A percentile compares a stretch with the other conserved stretches of the same genome.
phyloP scores from a whole-genome alignment of 2,329 filamentous ascomycete genomes.

The Alternaria novae-zelandiae region DNA sequence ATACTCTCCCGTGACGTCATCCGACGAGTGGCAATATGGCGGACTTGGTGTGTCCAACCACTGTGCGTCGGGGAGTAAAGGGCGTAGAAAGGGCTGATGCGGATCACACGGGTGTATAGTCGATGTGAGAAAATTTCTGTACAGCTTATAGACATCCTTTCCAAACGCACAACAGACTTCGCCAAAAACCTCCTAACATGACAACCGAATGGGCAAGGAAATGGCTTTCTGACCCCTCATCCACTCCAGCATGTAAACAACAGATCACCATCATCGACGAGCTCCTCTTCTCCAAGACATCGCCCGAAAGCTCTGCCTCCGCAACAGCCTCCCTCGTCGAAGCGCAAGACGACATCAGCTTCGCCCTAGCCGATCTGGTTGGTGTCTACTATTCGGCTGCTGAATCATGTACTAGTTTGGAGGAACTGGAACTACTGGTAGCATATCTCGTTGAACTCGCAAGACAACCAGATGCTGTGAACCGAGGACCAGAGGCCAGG shows the following conservation, averaged over 20 bases:
- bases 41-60: neutral
- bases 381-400: neutral
- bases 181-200: neutral
- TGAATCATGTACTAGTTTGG: neutral
- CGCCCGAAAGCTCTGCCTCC: neutral
- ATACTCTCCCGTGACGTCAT: neutral
- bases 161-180: neutral
- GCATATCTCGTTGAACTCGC: neutral
- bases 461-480: neutral
- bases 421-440: neutral
- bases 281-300: neutral
- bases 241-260: neutral
- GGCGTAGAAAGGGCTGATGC: neutral
- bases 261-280: neutral
- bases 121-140: fast-evolving
- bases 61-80: neutral
- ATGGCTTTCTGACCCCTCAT: neutral
- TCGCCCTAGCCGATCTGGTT: neutral
- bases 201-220: neutral
- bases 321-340: neutral
- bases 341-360: neutral
- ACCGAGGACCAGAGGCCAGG: neutral
- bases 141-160: neutral
- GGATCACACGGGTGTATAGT: neutral
- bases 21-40: neutral